A percentile compares a stretch with the other conserved stretches of the same genome.
Evolutionary conservation across 164 flowering plant species (phyloP).

Genomic region (Kalanchoe fedtschenkoi): DNA sequence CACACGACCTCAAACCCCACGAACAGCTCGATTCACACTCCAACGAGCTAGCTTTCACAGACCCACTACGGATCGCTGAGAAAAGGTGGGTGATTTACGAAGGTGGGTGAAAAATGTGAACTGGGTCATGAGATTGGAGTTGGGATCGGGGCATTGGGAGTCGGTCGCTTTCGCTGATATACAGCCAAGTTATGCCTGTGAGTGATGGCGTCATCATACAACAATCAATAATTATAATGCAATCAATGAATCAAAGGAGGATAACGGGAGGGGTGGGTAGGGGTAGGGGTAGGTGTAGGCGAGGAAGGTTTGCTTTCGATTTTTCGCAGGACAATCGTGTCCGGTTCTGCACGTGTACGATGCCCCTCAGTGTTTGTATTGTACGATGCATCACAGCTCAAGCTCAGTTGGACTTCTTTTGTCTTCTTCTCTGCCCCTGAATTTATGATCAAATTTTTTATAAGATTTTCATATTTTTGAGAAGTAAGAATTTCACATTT

Average conservation of each 20-base stretch:
- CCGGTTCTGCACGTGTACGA: constrained; percentile 1
- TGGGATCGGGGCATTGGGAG: not conserved
- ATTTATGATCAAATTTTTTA: too few species aligned
- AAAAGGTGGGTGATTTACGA: not conserved
- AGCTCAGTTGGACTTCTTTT: too few species aligned
- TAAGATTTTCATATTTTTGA: too few species aligned
- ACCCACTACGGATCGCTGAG: not conserved
- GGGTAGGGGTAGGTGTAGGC: too few species aligned
- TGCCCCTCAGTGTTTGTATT: not conserved
- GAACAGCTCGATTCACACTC: too few species aligned
- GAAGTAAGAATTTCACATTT: too few species aligned
- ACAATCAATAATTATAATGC: not conserved
- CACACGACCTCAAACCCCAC: too few species aligned
- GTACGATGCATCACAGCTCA: not conserved
- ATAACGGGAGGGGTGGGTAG: not conserved
- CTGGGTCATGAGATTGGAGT: not conserved
- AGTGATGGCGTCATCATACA: constrained; percentile 1
- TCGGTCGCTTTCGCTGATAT: not conserved
- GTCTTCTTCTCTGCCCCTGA: too few species aligned
- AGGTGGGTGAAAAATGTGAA: not conserved
- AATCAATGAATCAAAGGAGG: not conserved
- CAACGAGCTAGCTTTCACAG: not conserved
- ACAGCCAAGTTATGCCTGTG: not conserved
- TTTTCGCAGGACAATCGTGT: not conserved
- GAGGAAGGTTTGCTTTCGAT: not conserved